Evolutionary conservation across 1,284 basidiomycete species (phyloP), one percentile per base, ranked within the genome.

Genomic region (Fomitiporia mediterranea): DNA sequence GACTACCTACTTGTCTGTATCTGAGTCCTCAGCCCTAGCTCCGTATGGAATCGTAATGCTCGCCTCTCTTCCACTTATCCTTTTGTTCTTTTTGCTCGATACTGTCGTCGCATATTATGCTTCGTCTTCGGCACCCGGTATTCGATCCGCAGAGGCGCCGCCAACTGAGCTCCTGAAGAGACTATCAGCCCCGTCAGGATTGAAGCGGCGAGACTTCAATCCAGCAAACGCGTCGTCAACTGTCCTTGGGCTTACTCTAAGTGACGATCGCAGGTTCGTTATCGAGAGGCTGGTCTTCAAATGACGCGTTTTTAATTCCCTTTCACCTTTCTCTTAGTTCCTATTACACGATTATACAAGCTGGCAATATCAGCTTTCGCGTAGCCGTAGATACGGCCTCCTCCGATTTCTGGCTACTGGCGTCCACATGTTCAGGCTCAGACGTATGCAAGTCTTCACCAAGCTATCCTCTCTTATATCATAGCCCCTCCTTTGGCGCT

Each of bases 381-480:
- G 78, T 84, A n/a, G 79, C 80, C 0, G 69, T 90, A 39, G 87
- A 90, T 67, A 89, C 88, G 0, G 89, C 75, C n/a, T 90, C 88
- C 3, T 77, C 86, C 9, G 86, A 89, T 67, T 66, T 86, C 17
- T 91, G 86, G 87, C 62, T 89, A 15, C 65, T 81, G 46, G 85
- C 86, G 23, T 82, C 86, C 3, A 74, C 66, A 4, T 90, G 88
- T 68, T 67, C 67, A 32, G 32, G 25, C n/a, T 74, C 79, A 4
- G 65, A 65, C 13, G 63, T 73, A 0, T 91, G 88, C 66, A 71
- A 71, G 42, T 64, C 65, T 1, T 70, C 83, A 15, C 89, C 89
- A 15, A 74, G 73, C 56, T 91, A 88, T 67, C 87, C 85, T 15
- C 72, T 89, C 58, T 66, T 67, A 6, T 89, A 85, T 65, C 65